Evolutionary conservation across 176 grass and related monocot genomes (phyloP).

Genomic region (Oropetium thomaeum): DNA sequence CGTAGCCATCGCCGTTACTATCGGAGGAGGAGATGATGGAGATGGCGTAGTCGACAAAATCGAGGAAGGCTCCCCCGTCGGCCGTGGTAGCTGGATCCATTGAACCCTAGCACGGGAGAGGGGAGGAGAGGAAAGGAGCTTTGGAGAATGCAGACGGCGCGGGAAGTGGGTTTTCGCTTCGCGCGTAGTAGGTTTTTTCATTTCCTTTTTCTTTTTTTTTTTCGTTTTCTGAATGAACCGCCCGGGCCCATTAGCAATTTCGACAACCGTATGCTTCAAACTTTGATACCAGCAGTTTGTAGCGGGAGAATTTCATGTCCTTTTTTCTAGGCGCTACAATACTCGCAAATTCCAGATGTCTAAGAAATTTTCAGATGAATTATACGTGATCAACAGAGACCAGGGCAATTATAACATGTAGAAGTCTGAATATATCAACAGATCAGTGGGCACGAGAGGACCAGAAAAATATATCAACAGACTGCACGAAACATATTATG

Average conservation of each 20-base stretch:
- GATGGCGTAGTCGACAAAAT: conserved; percentile 70
- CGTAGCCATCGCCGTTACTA: conserved; percentile 29
- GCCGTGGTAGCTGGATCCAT: conserved; percentile 32
- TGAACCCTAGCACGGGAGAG: conserved; percentile 39
- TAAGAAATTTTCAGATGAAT: not conserved
- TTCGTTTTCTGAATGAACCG: no score
- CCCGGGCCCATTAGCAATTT: no score
- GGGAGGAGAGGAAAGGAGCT: not conserved
- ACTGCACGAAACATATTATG: not conserved
- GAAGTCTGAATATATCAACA: not conserved
- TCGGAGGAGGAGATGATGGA: conserved; percentile 44
- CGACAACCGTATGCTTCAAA: not conserved
- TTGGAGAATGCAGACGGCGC: not conserved
- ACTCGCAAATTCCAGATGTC: not conserved
- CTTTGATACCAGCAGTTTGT: not conserved
- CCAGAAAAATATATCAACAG: not conserved
- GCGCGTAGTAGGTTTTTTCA: not conserved
- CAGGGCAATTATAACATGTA: not conserved
- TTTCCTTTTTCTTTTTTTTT: not conserved
- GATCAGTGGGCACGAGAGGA: not conserved
- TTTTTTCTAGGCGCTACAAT: not conserved
- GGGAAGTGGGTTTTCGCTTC: conserved; percentile 10
- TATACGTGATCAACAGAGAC: not conserved
- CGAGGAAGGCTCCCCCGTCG: conserved; percentile 53
- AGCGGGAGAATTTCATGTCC: not conserved